Conservation (phyloP, 2,329 filamentous ascomycete genomes). For the Tolypocladium endophyticum region DNA sequence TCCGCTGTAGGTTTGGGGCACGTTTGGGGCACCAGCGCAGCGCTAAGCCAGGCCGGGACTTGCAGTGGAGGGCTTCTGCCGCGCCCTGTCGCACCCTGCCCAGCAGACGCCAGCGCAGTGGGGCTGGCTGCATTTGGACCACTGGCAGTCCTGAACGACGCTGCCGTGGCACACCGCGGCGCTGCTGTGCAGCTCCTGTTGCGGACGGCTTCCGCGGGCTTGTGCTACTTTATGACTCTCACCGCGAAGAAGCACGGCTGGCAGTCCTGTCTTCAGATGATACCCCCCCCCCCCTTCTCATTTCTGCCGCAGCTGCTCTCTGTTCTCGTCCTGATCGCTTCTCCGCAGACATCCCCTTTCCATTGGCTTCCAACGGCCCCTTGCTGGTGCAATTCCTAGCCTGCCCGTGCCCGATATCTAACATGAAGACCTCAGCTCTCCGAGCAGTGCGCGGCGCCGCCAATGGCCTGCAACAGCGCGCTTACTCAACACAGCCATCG, state of each 20-base stretch:
- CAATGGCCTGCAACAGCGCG: constrained; percentile 28
- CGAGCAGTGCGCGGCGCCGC: constrained; percentile 21
- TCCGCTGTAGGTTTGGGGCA: background rate
- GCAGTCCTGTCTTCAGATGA: background rate
- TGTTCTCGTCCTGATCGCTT: background rate
- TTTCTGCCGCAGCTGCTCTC: background rate
- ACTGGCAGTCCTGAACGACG: background rate
- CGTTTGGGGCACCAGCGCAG: no score
- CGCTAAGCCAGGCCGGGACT: no score
- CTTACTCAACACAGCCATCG: constrained; percentile 27
- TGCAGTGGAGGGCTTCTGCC: background rate
- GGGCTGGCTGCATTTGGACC: background rate
- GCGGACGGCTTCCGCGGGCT: background rate
- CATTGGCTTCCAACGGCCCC: background rate
- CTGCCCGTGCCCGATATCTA: background rate
- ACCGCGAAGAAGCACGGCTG: background rate
- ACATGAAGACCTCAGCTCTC: constrained; percentile 23
- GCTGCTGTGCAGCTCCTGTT: background rate
- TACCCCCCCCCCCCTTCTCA: background rate
- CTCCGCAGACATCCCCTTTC: background rate
- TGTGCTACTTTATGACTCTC: background rate
- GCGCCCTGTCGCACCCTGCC: background rate
- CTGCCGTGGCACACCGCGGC: background rate
- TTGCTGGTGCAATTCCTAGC: background rate
- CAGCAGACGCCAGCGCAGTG: background rate